These are phyloP conservation scores for Purpureocillium lavendulum DNA, from an alignment of 2,329 filamentous ascomycete species.

Conservation along the genomic window DNA sequence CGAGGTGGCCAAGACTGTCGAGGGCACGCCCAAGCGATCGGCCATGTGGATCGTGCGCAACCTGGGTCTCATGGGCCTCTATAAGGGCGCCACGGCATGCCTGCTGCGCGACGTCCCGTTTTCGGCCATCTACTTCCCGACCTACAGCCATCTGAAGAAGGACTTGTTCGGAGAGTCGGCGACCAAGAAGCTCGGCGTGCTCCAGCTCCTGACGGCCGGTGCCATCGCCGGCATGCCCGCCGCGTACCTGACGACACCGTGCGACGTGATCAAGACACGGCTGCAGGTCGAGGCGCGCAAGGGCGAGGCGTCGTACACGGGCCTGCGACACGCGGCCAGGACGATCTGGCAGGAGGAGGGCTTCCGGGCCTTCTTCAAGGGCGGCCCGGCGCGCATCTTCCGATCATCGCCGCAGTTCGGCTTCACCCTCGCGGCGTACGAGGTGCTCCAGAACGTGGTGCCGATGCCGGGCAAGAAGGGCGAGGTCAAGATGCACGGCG, in stretches of 20 bases:
- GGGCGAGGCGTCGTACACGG: slow-evolving; percentile 82
- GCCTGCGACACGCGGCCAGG: slow-evolving; percentile 73
- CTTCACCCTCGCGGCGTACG: slow-evolving; percentile 93
- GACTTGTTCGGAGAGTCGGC: slow-evolving; percentile 87
- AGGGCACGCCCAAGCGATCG: slow-evolving; percentile 76
- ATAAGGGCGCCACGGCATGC: slow-evolving; percentile 94
- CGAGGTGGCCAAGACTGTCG: slow-evolving; percentile 81
- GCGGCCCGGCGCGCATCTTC: slow-evolving; percentile 88
- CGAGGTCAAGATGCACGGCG: slow-evolving; percentile 43
- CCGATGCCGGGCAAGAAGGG: slow-evolving; percentile 60
- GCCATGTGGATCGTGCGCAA: slow-evolving; percentile 98
- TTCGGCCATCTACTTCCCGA: slow-evolving; percentile 97
- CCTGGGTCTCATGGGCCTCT: slow-evolving; percentile 85
- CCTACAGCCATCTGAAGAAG: slow-evolving; percentile 88
- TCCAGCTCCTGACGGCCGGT: slow-evolving; percentile 88
- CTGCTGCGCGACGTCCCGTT: slow-evolving; percentile 94
- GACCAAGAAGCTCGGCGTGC: slow-evolving; percentile 78
- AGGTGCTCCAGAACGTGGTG: slow-evolving; percentile 73
- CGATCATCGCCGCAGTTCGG: slow-evolving; percentile 96
- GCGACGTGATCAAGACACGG: slow-evolving; percentile 98
- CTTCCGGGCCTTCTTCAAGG: slow-evolving; percentile 97
- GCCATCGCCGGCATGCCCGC: slow-evolving; percentile 91
- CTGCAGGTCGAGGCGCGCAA: slow-evolving; percentile 96
- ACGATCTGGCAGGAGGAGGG: slow-evolving; percentile 88
- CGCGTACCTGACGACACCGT: slow-evolving; percentile 91